phyloP scores from a whole-genome alignment of 2,329 filamentous ascomycete genomes.

The Cladosporium cucumerinum region DNA sequence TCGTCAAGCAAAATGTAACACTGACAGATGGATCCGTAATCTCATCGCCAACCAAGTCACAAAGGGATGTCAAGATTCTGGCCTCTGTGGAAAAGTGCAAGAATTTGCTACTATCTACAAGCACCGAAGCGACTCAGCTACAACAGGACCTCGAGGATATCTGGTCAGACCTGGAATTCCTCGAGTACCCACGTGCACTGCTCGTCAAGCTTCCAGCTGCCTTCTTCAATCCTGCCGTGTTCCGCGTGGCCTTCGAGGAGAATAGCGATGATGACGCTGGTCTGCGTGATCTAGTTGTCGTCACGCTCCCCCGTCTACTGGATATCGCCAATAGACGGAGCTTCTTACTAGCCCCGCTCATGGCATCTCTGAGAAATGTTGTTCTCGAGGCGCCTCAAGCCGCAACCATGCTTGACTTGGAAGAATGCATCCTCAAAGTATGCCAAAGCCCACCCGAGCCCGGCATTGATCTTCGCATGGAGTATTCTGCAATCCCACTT shows the following conservation, averaged over 20 bases:
- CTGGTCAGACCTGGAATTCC: conserved; percentile 48
- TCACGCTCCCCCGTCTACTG: conserved; percentile 20
- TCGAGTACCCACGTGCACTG: conserved; percentile 44
- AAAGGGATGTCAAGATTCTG: conserved; percentile 27
- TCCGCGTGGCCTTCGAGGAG: conserved; percentile 19
- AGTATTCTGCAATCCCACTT: conserved; percentile 38
- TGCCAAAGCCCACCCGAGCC: conserved; percentile 41
- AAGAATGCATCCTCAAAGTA: conserved; percentile 40
- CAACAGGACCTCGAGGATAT: conserved; percentile 32
- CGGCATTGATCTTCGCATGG: conserved; percentile 45
- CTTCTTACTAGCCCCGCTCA: conserved; percentile 32
- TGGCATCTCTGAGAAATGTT: conserved; percentile 25
- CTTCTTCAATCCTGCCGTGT: conserved; percentile 34
- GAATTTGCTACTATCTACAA: conserved; percentile 14
- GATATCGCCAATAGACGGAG: conserved; percentile 28
- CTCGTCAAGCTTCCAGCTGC: conserved; percentile 37
- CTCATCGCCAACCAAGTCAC: conserved; percentile 21
- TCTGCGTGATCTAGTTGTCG: conserved; percentile 3
- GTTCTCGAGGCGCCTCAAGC: conserved; percentile 29
- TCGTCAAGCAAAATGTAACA: background rate
- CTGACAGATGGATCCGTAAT: background rate
- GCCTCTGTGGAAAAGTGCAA: conserved; percentile 25
- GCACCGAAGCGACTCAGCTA: background rate
- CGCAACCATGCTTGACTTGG: conserved; percentile 35
- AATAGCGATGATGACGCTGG: background rate